These are phyloP conservation scores for Entophlyctis luteolus DNA, from an alignment of 192 early-diverging fungal genomes.

Conservation along the genomic window DNA sequence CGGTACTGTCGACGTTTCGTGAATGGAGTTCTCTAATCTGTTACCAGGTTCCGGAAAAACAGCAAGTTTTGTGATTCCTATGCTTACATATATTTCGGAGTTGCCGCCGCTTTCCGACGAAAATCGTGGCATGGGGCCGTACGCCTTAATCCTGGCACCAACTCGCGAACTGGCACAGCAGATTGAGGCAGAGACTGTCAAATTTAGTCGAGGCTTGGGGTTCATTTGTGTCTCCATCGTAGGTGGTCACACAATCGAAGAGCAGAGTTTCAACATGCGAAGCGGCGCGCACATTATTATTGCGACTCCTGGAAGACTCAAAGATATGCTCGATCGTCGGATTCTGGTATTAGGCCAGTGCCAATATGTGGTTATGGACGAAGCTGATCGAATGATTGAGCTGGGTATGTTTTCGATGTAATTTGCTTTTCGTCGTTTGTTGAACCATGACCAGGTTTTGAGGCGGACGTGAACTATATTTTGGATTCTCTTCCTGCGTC, in stretches of 20 bases:
- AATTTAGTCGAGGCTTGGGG: slow-evolving; percentile 82
- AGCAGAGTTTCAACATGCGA: slow-evolving; percentile 82
- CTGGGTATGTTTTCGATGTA: slow-evolving; percentile 27
- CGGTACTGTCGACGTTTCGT: slow-evolving; percentile 39
- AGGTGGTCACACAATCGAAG: slow-evolving; percentile 76
- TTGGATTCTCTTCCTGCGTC: slow-evolving; percentile 88
- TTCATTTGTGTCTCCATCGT: slow-evolving; percentile 69
- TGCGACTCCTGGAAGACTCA: slow-evolving; percentile 94
- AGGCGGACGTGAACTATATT: slow-evolving; percentile 92
- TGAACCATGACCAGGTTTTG: slow-evolving; percentile 56
- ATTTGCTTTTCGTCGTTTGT: neutral
- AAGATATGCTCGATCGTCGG: slow-evolving; percentile 84
- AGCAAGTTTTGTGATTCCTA: slow-evolving; percentile 91
- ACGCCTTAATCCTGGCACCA: slow-evolving; percentile 91
- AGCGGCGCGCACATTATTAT: slow-evolving; percentile 95
- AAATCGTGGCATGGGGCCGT: slow-evolving; percentile 81
- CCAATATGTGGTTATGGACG: slow-evolving; percentile 98
- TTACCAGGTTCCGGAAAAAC: slow-evolving; percentile 89
- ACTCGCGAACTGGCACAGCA: slow-evolving; percentile 97
- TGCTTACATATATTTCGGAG: slow-evolving; percentile 83
- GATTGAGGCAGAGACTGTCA: slow-evolving; percentile 88
- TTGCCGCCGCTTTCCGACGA: slow-evolving; percentile 72
- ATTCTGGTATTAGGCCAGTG: slow-evolving; percentile 91
- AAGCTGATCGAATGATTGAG: slow-evolving; percentile 82
- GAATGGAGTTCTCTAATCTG: neutral